A percentile compares a stretch with the other conserved stretches of the same genome.
Conservation (phyloP, 1,284 basidiomycete species). For the Trichosporon sp. region DNA sequence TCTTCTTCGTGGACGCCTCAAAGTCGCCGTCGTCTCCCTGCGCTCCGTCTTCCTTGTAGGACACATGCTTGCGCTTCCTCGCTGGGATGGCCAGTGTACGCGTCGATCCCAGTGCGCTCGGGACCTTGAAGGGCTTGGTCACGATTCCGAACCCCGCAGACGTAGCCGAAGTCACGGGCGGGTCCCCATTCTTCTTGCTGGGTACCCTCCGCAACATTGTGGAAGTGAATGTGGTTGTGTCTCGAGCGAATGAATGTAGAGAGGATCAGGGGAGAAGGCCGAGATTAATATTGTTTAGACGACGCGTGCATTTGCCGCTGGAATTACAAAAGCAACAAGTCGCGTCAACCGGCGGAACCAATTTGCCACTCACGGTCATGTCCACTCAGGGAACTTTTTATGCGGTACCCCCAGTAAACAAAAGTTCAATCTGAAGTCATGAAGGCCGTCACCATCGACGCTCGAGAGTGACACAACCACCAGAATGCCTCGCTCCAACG, state of each 20-base stretch:
- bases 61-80: slow-evolving; percentile 74
- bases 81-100: slow-evolving; percentile 56
- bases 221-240: not conserved
- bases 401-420: slow-evolving; percentile 4
- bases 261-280: not conserved
- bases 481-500: slow-evolving; percentile 23
- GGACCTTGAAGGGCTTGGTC: slow-evolving; percentile 70
- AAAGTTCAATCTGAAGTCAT: slow-evolving; percentile 11
- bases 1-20: slow-evolving; percentile 55
- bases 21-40: slow-evolving; percentile 55
- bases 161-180: slow-evolving; percentile 35
- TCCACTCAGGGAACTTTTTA: not conserved
- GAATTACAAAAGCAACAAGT: slow-evolving; percentile 8
- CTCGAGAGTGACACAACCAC: not conserved
- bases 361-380: slow-evolving; percentile 9
- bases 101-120: slow-evolving; percentile 51
- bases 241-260: not conserved
- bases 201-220: slow-evolving; percentile 35
- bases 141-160: slow-evolving; percentile 43
- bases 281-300: not conserved
- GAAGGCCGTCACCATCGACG: not conserved
- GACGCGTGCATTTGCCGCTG: not conserved
- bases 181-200: slow-evolving; percentile 26
- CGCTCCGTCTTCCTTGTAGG: slow-evolving; percentile 62
- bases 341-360: slow-evolving; percentile 24